Percentiles rank a stretch among this genome's conserved stretches.
Conservation (phyloP, 176 grass and related monocot species). For the Otatea glauca region DNA sequence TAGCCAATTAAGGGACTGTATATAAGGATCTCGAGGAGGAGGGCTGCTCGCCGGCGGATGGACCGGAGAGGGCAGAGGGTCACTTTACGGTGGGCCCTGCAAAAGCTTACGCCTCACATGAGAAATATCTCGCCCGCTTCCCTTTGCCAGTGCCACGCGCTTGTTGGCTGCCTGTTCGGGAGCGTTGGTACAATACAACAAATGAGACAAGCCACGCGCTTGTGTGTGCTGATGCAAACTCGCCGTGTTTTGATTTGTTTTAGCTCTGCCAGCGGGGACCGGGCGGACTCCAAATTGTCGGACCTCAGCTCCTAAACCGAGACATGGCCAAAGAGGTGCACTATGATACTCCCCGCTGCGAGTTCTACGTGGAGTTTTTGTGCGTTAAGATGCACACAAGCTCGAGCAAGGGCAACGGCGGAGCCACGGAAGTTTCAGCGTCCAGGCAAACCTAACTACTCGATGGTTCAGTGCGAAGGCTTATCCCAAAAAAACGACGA, state of each 20-base stretch:
- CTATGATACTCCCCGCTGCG: background rate
- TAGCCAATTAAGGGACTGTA: background rate
- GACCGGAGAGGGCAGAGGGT: background rate
- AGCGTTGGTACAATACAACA: background rate
- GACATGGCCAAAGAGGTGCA: background rate
- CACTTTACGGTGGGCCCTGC: slow-evolving; percentile 7
- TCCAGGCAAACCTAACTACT: too few relatives aligned
- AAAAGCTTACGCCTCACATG: slow-evolving; percentile 23
- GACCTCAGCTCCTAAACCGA: background rate
- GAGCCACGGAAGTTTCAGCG: too few relatives aligned
- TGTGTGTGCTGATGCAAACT: background rate
- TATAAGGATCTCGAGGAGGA: slow-evolving; percentile 28
- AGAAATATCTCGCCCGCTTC: slow-evolving; percentile 49
- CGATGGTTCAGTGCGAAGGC: too few relatives aligned
- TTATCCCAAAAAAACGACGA: too few relatives aligned
- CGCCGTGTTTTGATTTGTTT: background rate
- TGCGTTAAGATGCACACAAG: too few relatives aligned
- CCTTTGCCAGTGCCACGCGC: slow-evolving; percentile 4
- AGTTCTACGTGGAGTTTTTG: background rate
- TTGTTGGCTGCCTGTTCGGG: background rate
- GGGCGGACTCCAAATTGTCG: background rate
- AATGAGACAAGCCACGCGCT: slow-evolving; percentile 30
- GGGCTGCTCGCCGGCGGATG: slow-evolving; percentile 36
- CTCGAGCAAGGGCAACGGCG: too few relatives aligned
- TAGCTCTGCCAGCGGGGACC: background rate